Conservation (phyloP, 1,284 basidiomycete genomes). For the Cutaneotrichosporon sp. region DNA sequence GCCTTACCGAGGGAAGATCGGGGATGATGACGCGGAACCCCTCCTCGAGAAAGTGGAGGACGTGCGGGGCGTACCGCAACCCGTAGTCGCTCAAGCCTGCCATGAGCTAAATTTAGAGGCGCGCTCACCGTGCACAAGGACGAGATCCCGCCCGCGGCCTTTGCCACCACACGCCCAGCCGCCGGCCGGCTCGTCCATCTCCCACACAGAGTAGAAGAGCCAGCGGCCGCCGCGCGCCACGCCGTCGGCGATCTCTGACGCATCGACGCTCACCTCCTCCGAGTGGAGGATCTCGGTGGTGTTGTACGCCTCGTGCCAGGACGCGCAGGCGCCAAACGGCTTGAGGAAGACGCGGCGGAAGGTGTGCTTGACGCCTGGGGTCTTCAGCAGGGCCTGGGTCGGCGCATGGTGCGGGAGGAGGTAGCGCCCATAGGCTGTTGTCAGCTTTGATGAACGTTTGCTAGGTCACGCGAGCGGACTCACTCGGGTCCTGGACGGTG, state of each 20-base stretch:
- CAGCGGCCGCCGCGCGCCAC: constrained; percentile 39
- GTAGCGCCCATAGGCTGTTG: constrained; percentile 44
- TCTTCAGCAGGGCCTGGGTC: constrained; percentile 31
- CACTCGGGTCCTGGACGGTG: constrained; percentile 42
- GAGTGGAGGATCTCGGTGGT: constrained; percentile 40
- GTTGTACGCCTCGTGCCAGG: constrained; percentile 34
- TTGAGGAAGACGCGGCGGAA: constrained; percentile 45
- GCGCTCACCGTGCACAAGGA: constrained; percentile 46
- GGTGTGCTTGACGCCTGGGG: constrained; percentile 30
- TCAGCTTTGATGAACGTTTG: neutral
- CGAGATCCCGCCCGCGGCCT: constrained; percentile 41
- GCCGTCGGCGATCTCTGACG: constrained; percentile 36
- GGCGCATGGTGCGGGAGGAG: constrained; percentile 38
- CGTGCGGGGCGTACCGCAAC: constrained; percentile 49
- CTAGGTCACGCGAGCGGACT: constrained; percentile 6
- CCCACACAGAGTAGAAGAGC: constrained; percentile 48
- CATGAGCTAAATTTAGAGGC: constrained; percentile 1
- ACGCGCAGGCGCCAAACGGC: constrained; percentile 25
- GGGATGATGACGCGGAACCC: constrained; percentile 53
- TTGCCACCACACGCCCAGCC: constrained; percentile 41
- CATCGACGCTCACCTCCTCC: constrained; percentile 40
- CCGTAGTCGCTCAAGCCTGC: constrained; percentile 49
- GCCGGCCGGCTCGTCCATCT: constrained; percentile 37
- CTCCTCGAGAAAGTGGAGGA: constrained; percentile 47
- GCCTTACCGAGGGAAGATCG: constrained; percentile 51